Conservation (phyloP, 345 rosid species). For the Reutealis trisperma region DNA sequence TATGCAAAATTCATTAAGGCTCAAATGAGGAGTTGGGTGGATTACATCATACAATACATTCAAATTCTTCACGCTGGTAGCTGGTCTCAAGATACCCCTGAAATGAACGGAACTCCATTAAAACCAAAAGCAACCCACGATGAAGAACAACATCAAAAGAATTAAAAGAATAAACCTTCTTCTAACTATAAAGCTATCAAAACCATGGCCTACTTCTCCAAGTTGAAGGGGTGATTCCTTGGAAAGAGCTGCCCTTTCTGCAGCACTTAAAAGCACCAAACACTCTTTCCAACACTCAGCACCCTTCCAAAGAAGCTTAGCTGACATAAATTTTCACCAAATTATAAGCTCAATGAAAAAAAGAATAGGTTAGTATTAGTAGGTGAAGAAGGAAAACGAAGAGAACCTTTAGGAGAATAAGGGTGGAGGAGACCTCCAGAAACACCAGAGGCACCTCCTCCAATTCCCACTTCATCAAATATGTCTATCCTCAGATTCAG, state of each 20-base stretch:
- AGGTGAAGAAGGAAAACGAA: too few relatives aligned
- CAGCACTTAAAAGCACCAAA: slow-evolving; percentile 61
- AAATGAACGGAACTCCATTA: not conserved
- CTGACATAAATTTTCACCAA: slow-evolving; percentile 34
- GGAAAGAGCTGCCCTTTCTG: slow-evolving; percentile 52
- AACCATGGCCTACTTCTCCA: slow-evolving; percentile 28
- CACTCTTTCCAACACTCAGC: slow-evolving; percentile 86
- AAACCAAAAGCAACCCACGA: not conserved
- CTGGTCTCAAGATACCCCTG: slow-evolving; percentile 96
- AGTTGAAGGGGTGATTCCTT: slow-evolving; percentile 25
- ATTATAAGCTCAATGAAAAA: not conserved
- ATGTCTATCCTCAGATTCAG: slow-evolving; percentile 55
- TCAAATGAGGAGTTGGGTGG: slow-evolving; percentile 22
- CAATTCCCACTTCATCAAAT: slow-evolving; percentile 87
- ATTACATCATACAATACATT: slow-evolving; percentile 59
- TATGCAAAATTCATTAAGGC: slow-evolving; percentile 4
- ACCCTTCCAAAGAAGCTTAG: slow-evolving; percentile 83
- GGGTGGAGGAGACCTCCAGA: slow-evolving; percentile 97
- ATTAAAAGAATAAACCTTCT: slow-evolving; percentile 57
- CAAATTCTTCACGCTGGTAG: slow-evolving; percentile 63
- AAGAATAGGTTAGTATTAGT: not conserved
- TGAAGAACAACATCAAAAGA: not conserved
- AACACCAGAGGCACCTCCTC: slow-evolving; percentile 94
- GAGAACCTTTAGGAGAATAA: slow-evolving; percentile 82
- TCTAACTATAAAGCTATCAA: slow-evolving; percentile 49